A percentile compares a stretch with the other conserved stretches of the same genome.
Conservation (phyloP, 345 rosid genomes). For the Passiflora organensis region DNA sequence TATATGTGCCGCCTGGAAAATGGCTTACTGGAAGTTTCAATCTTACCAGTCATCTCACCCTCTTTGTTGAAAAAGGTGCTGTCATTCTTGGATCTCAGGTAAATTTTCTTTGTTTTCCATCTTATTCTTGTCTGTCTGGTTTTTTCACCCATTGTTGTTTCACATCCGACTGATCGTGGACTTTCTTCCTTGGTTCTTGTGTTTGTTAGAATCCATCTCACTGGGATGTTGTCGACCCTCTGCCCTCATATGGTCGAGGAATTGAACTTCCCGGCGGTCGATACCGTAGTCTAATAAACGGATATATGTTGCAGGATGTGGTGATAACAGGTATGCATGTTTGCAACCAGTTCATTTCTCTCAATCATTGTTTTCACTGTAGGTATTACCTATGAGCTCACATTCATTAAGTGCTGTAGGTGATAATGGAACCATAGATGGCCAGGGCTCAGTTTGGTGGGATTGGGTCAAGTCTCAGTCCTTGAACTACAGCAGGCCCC, state of each 20-base stretch:
- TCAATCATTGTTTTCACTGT: not conserved
- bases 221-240: slow-evolving; percentile 74
- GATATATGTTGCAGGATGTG: slow-evolving; percentile 64
- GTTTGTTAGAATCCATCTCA: slow-evolving; percentile 60
- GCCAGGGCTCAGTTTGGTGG: slow-evolving; percentile 93
- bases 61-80: slow-evolving; percentile 85
- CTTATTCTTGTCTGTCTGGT: not conserved
- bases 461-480: slow-evolving; percentile 55
- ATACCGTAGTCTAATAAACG: slow-evolving; percentile 78
- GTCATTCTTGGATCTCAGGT: slow-evolving; percentile 91
- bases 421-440: slow-evolving; percentile 83
- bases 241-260: slow-evolving; percentile 91
- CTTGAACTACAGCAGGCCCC: slow-evolving; percentile 84
- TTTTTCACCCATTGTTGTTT: too few relatives aligned
- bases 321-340: slow-evolving; percentile 61
- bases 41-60: slow-evolving; percentile 94
- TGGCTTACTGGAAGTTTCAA: slow-evolving; percentile 95
- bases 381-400: not conserved
- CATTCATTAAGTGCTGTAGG: slow-evolving; percentile 35
- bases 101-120: slow-evolving; percentile 2
- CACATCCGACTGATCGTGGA: not conserved
- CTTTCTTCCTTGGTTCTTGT: slow-evolving; percentile 4
- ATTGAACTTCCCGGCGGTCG: slow-evolving; percentile 70
- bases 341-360: not conserved
- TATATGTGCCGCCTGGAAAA: slow-evolving; percentile 77